Base-by-base conservation (phyloP, 805 yeast genomes). In the Metschnikowia lochheadii region DNA sequence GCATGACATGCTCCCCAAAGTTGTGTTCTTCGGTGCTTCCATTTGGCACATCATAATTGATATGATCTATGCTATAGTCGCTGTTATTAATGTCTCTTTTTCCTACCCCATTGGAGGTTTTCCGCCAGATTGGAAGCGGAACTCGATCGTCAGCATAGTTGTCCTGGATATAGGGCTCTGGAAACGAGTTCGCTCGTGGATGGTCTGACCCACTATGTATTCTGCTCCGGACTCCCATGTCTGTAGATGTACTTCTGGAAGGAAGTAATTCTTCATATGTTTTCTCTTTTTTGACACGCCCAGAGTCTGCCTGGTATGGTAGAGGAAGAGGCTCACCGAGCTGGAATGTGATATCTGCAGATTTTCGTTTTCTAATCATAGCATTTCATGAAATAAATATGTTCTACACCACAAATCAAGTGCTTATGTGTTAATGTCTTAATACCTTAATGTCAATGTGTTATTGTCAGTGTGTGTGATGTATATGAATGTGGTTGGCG, bases 251-350 rank as follows among this genome's bases (percentile, higher is more conserved):
- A 23, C 36, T 17, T 23, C 43, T 21, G 6, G 38, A n/a, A 2
- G 48, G 20, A 3, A 35, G 8, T 37, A 21, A 10, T 5, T 44
- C 48, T 2, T 43, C 50, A 13, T 6, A 29, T 17, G 15, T 10
- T 8, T 15, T 11, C 36, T 55, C 58, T 21, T 29, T 46, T 35
- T 48, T 55, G 11, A 44, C 38, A 13, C 46, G 44, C 23, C 37
- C 35, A 23, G 43, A 10, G 13, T 45, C 49, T 18, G 63, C 57
- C 43, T 59, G 58, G 55, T 69, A 69, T 13, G 71, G 70, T 33
- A 69, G 61, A 23, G 74, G 74, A 35, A 69, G 63, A 1, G 73
- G 73, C 44, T 67, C 72, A 11, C 73, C 73, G 26, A 69, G 56
- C 46, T 60, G 63, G 40, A 52, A 57, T 40, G 52, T 20, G 31